Evolutionary conservation across 768 basidiomycete species (phyloP).

Genomic region (Termitomyces sp.): DNA sequence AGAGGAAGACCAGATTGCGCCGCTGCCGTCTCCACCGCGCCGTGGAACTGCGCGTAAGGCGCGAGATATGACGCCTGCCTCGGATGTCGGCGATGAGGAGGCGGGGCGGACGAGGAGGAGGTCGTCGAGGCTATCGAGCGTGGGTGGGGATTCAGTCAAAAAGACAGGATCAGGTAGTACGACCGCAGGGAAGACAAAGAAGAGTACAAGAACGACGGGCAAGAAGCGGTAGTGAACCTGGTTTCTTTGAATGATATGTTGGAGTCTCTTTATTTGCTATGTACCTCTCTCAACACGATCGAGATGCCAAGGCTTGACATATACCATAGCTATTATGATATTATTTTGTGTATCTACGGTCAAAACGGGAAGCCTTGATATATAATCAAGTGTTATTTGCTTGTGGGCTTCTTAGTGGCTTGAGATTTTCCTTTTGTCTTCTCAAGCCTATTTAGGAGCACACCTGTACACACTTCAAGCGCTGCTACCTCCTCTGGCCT

Average conservation of each 20-base stretch:
- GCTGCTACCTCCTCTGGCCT: constrained; percentile 64
- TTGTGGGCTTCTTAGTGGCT: neutral
- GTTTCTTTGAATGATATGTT: neutral
- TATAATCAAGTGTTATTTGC: neutral
- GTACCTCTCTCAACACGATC: neutral
- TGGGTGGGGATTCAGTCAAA: constrained; percentile 19
- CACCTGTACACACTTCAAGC: constrained; percentile 62
- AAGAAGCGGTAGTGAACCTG: constrained; percentile 13
- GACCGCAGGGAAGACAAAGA: constrained; percentile 17
- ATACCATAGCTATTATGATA: neutral
- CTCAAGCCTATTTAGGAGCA: constrained; percentile 57
- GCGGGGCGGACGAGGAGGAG: constrained; percentile 33
- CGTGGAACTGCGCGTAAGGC: constrained; percentile 19
- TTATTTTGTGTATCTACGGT: neutral
- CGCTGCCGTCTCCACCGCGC: constrained; percentile 26
- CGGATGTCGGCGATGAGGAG: constrained; percentile 26
- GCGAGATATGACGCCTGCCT: constrained; percentile 23
- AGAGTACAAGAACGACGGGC: constrained; percentile 9
- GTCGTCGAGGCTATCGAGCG: constrained; percentile 35
- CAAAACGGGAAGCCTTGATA: neutral
- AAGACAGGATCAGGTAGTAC: constrained; percentile 10
- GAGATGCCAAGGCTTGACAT: neutral
- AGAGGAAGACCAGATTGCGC: constrained; percentile 20
- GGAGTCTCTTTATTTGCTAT: neutral
- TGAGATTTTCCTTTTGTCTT: constrained; percentile 15